A percentile compares a stretch with the other conserved stretches of the same genome.
phyloP scores from a whole-genome alignment of 2,329 filamentous ascomycete species.

The Fusarium napiforme region DNA sequence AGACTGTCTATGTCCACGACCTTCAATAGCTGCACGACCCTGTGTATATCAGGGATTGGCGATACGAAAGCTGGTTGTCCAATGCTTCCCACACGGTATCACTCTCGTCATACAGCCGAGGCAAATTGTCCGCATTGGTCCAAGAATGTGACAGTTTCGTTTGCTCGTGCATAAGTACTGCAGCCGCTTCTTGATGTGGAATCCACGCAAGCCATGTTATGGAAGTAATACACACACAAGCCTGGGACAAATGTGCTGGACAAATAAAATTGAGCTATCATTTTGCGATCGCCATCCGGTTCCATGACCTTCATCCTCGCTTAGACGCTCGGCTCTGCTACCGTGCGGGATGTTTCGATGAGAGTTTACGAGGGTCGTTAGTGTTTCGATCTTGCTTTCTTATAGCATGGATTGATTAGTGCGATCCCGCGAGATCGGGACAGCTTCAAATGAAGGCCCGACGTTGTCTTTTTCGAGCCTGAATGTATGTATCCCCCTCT shows the following conservation, averaged over 20 bases:
- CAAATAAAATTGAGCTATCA: constrained; percentile 5
- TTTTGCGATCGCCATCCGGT: background rate
- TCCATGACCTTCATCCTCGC: background rate
- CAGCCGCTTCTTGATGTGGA: constrained; percentile 24
- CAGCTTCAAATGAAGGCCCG: background rate
- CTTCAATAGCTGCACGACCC: background rate
- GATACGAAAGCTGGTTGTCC: background rate
- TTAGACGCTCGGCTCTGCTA: background rate
- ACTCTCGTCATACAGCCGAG: constrained; percentile 13
- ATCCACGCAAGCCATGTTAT: constrained; percentile 2
- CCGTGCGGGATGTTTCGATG: background rate
- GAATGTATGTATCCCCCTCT: background rate
- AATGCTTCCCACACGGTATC: background rate
- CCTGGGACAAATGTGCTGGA: background rate
- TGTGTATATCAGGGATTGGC: background rate
- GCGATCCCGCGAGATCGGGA: background rate
- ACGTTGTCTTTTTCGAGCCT: background rate
- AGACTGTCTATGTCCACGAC: background rate
- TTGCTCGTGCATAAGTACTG: constrained; percentile 27
- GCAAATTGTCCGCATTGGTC: constrained; percentile 2
- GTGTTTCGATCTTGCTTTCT: background rate
- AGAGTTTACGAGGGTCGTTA: background rate
- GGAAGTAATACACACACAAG: background rate
- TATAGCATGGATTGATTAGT: background rate
- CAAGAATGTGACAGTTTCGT: constrained; percentile 24